These are phyloP conservation scores for Scopulariopsis brevicaulis DNA, from an alignment of 2,329 filamentous ascomycete species.

Conservation along the genomic window DNA sequence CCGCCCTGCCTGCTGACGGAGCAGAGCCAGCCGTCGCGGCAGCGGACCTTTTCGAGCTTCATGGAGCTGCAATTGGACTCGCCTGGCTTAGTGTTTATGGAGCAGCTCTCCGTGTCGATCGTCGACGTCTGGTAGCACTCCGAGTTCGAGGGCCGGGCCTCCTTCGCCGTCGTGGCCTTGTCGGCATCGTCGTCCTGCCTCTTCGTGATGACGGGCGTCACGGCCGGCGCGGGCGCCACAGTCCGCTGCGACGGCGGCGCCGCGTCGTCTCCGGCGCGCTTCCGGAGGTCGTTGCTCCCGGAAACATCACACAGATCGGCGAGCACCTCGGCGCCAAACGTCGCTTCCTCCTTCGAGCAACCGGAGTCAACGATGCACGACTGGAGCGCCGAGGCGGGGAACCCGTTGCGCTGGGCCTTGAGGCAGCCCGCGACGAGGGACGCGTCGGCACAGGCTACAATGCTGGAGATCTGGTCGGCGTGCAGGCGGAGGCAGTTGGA, in stretches of 20 bases:
- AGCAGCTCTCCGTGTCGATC: slow-evolving; percentile 19
- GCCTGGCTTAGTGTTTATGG: slow-evolving; percentile 11
- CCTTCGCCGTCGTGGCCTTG: not conserved
- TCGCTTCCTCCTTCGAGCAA: slow-evolving; percentile 19
- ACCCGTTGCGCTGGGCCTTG: slow-evolving; percentile 15
- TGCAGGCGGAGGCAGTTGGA: slow-evolving; percentile 10
- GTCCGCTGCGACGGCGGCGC: not conserved
- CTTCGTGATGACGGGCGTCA: not conserved
- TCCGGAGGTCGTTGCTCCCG: slow-evolving; percentile 8
- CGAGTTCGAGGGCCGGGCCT: slow-evolving; percentile 10
- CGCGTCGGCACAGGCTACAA: slow-evolving; percentile 24
- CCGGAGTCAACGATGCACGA: slow-evolving; percentile 22
- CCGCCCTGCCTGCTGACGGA: slow-evolving; percentile 23
- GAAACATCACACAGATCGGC: slow-evolving; percentile 18
- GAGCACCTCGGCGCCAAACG: slow-evolving; percentile 15
- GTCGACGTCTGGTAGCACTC: slow-evolving; percentile 23
- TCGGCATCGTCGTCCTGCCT: not conserved
- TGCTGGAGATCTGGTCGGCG: slow-evolving; percentile 25
- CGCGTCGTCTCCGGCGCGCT: slow-evolving; percentile 3
- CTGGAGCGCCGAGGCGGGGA: slow-evolving; percentile 22
- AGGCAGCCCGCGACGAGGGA: slow-evolving; percentile 27
- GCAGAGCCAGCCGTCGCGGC: slow-evolving; percentile 33
- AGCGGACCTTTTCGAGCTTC: slow-evolving; percentile 21
- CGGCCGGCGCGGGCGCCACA: not conserved
- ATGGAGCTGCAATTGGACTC: slow-evolving; percentile 27